Evolutionary conservation across 345 rosid genomes (phyloP).

Genomic region (Syzygium aromaticum): DNA sequence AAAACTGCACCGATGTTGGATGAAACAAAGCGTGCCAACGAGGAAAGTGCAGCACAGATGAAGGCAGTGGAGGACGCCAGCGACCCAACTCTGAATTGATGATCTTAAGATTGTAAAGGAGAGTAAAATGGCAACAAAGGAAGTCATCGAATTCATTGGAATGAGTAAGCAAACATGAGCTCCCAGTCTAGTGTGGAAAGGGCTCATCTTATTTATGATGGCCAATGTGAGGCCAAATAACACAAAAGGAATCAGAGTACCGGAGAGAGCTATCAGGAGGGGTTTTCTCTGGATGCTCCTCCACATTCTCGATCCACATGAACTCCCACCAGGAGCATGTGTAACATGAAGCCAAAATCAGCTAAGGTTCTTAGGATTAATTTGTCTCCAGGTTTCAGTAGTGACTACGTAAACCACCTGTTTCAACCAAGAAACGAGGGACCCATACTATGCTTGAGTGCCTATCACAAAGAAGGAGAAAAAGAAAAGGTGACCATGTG

Average conservation of each 20-base stretch:
- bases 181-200: background rate
- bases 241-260: background rate
- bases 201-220: background rate
- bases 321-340: conserved; percentile 6
- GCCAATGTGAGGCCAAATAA: background rate
- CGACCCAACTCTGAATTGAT: conserved; percentile 37
- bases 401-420: background rate
- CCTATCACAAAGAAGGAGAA: background rate
- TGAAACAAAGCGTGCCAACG: background rate
- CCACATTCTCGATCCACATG: background rate
- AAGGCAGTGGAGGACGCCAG: background rate
- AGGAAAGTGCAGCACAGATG: background rate
- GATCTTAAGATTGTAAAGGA: conserved; percentile 30
- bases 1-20: background rate
- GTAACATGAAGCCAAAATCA: conserved; percentile 8
- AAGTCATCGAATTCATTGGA: conserved; percentile 10
- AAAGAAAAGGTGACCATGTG: background rate
- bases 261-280: background rate
- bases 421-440: background rate
- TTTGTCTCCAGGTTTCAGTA: background rate
- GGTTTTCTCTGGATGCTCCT: background rate
- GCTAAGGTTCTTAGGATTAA: conserved; percentile 9
- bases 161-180: background rate
- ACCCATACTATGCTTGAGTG: background rate
- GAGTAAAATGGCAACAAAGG: conserved; percentile 26